Conservation (phyloP, 192 early-diverging fungal species). For the Entophlyctis luteolus region DNA sequence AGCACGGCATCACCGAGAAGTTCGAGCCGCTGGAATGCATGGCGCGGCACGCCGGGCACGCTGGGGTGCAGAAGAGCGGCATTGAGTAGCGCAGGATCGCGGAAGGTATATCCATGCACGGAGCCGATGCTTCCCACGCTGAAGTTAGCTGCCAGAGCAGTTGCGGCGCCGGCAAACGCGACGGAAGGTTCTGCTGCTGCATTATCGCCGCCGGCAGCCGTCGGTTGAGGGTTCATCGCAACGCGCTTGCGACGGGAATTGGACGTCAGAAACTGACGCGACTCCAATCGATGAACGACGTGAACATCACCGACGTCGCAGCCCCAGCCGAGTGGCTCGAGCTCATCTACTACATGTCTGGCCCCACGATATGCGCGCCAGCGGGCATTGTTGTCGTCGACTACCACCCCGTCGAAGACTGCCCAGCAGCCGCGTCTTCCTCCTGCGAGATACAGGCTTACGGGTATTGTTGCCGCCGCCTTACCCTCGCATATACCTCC, state of each 20-base stretch:
- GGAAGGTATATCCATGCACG: constrained; percentile 56
- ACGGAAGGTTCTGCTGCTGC: no score
- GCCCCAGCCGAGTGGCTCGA: neutral
- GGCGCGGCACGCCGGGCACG: neutral
- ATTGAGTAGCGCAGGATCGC: constrained; percentile 54
- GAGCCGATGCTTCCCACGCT: no score
- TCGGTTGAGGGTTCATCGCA: no score
- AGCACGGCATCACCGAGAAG: constrained; percentile 83
- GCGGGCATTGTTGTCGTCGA: neutral
- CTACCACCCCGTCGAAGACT: neutral
- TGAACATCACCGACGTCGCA: neutral
- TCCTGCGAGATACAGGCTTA: no score
- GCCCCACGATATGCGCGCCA: neutral
- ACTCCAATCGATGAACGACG: no score
- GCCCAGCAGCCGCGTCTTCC: neutral
- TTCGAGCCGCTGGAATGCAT: constrained; percentile 87
- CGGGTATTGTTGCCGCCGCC: no score
- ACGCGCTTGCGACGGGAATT: no score
- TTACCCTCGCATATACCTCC: no score
- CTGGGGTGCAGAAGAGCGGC: constrained; percentile 72
- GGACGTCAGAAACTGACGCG: no score
- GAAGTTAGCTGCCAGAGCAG: no score
- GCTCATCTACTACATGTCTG: neutral
- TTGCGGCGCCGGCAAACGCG: no score
- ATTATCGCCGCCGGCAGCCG: no score